Evolutionary conservation across 805 yeast species (phyloP).

Genomic region (Ogataea glucozyma): DNA sequence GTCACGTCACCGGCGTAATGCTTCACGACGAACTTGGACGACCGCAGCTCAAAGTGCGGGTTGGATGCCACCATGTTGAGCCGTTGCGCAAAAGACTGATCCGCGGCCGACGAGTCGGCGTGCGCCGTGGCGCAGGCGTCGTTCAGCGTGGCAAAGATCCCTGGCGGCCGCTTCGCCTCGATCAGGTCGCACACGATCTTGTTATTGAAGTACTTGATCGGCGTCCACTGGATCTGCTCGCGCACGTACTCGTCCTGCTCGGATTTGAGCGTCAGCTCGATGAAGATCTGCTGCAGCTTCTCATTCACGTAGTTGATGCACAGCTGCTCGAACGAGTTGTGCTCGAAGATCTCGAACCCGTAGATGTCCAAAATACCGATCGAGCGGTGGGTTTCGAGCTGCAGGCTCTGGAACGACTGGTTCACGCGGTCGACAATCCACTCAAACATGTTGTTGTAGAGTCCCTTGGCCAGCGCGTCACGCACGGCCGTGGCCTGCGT

Average conservation of each 20-base stretch:
- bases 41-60: slow-evolving; percentile 86
- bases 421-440: slow-evolving; percentile 96
- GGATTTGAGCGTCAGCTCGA: slow-evolving; percentile 90
- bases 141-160: slow-evolving; percentile 92
- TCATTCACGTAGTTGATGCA: slow-evolving; percentile 96
- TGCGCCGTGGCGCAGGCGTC: slow-evolving; percentile 98
- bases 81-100: slow-evolving; percentile 92
- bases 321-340: slow-evolving; percentile 91
- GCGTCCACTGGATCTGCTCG: slow-evolving; percentile 96
- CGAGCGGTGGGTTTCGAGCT: slow-evolving; percentile 51
- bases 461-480: slow-evolving; percentile 93
- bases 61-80: slow-evolving; percentile 79
- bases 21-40: slow-evolving; percentile 82
- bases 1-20: slow-evolving; percentile 99
- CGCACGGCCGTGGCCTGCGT: slow-evolving; percentile 94
- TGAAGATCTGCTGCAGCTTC: slow-evolving; percentile 93
- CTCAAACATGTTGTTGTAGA: slow-evolving; percentile 89
- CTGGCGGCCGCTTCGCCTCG: slow-evolving; percentile 93
- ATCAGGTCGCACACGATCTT: slow-evolving; percentile 95
- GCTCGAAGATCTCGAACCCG: slow-evolving; percentile 95
- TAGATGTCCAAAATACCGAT: slow-evolving; percentile 94
- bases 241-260: slow-evolving; percentile 97
- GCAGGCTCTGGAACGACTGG: slow-evolving; percentile 59
- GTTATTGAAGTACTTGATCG: slow-evolving; percentile 94
- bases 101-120: slow-evolving; percentile 96